phyloP scores from a whole-genome alignment of 2,329 filamentous ascomycete genomes.

The Penicillium sp. region DNA sequence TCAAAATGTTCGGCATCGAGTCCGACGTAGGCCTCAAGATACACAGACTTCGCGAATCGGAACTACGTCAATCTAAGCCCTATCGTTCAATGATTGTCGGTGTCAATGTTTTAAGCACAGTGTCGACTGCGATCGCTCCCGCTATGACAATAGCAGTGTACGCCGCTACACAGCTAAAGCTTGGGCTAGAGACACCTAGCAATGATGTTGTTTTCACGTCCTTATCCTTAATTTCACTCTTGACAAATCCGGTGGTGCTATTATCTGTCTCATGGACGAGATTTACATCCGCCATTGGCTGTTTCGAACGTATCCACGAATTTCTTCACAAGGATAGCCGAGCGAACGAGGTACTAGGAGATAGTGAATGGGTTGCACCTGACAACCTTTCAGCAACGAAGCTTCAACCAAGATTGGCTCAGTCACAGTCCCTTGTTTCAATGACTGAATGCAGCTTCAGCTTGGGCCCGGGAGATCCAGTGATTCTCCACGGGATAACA shows the following conservation, averaged over 20 bases:
- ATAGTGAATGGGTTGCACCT: no score
- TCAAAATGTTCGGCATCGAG: no score
- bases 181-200: background rate
- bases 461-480: background rate
- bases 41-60: no score
- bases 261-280: background rate
- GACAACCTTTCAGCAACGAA: background rate
- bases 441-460: background rate
- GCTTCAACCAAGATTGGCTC: background rate
- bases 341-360: background rate
- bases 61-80: no score
- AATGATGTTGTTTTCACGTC: background rate
- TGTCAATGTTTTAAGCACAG: background rate
- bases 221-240: background rate
- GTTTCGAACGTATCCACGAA: background rate
- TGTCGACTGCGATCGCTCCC: background rate
- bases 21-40: no score
- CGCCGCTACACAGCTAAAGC: background rate
- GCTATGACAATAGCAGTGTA: background rate
- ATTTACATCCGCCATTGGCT: background rate
- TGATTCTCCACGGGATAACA: background rate
- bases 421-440: background rate
- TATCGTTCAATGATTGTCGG: background rate
- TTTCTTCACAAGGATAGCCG: background rate
- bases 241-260: background rate